A percentile compares a stretch with the other conserved stretches of the same genome.
These are phyloP conservation scores for Verticillium albo-atrum DNA, from an alignment of 2,329 filamentous ascomycete species.

Conservation along the genomic window DNA sequence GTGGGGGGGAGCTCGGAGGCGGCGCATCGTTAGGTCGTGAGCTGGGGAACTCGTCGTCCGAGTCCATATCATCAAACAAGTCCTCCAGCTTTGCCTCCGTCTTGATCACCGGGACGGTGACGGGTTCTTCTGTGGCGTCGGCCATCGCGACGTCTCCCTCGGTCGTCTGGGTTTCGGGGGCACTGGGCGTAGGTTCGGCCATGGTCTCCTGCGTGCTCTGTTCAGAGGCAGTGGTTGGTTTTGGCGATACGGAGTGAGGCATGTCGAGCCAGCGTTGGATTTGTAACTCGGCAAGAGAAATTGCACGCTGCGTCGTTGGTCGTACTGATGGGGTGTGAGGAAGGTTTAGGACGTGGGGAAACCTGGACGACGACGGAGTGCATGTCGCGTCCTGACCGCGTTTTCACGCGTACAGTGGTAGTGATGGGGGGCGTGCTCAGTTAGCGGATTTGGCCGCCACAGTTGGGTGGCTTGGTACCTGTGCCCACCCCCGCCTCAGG, in stretches of 20 bases:
- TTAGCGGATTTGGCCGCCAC: no score
- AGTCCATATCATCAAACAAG: slow-evolving; percentile 53
- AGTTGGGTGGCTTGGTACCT: no score
- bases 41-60: slow-evolving; percentile 58
- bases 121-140: slow-evolving; percentile 21
- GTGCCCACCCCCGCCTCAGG: no score
- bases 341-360: neutral
- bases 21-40: slow-evolving; percentile 35
- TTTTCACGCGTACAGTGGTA: slow-evolving; percentile 12
- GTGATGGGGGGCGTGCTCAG: no score
- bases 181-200: slow-evolving; percentile 23
- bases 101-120: slow-evolving; percentile 23
- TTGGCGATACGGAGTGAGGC: slow-evolving; percentile 37
- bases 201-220: slow-evolving; percentile 23
- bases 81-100: slow-evolving; percentile 53
- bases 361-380: slow-evolving; percentile 2
- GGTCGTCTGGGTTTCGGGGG: slow-evolving; percentile 21
- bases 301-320: neutral
- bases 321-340: neutral
- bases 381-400: slow-evolving; percentile 10
- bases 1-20: slow-evolving; percentile 32
- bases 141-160: slow-evolving; percentile 38
- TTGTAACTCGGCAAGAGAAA: neutral
- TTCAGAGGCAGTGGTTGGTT: neutral
- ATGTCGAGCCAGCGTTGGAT: slow-evolving; percentile 21